Evolutionary conservation across 2,329 filamentous ascomycete species (phyloP).

Genomic region (Cephalotrichum gorgonifer): DNA sequence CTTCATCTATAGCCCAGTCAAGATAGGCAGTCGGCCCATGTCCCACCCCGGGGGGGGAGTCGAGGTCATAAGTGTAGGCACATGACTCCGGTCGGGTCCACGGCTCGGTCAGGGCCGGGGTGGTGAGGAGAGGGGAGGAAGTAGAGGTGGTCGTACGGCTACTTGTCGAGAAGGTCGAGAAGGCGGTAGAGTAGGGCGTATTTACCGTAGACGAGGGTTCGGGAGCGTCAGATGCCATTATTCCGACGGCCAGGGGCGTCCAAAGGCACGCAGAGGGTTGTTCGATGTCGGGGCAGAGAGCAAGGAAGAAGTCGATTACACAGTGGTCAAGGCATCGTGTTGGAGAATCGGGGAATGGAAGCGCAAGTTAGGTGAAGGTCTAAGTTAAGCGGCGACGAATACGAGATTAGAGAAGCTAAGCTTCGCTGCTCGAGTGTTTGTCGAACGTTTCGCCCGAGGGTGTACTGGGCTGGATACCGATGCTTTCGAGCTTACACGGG

Average conservation of each 20-base stretch:
- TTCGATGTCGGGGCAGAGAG: background rate
- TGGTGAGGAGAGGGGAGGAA: background rate
- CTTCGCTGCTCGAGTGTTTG: background rate
- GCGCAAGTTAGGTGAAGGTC: background rate
- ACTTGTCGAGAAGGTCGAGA: background rate
- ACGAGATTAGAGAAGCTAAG: background rate
- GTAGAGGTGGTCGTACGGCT: background rate
- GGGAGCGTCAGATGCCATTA: background rate
- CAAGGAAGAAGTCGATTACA: background rate
- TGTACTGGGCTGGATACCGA: background rate
- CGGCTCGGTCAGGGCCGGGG: constrained; percentile 25
- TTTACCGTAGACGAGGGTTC: background rate
- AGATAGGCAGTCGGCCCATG: constrained; percentile 23
- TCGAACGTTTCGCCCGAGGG: background rate
- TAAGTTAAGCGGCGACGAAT: background rate
- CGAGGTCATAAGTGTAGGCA: constrained; percentile 26
- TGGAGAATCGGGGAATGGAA: background rate
- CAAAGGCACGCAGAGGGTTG: background rate
- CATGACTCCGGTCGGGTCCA: constrained; percentile 25
- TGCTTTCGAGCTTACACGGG: background rate
- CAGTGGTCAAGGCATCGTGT: background rate
- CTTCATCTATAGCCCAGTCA: constrained; percentile 23
- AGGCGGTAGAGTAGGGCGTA: background rate
- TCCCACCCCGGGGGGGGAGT: constrained; percentile 13
- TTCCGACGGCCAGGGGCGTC: background rate